phyloP scores from a whole-genome alignment of 768 basidiomycete genomes.

The Termitomyces sp. region DNA sequence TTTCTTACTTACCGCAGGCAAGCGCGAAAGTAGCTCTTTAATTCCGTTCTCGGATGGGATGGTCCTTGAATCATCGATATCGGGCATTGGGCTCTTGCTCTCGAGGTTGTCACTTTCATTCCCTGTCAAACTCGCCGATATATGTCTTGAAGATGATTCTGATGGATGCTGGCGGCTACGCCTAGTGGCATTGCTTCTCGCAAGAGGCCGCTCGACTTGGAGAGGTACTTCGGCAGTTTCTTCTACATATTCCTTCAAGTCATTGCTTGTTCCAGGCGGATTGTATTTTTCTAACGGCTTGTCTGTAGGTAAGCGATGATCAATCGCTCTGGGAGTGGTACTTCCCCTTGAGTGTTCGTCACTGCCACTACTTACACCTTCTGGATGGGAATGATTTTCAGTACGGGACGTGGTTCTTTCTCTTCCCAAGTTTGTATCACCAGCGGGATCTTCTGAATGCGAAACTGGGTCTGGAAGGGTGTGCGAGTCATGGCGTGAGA shows the following conservation, averaged over 20 bases:
- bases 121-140: not conserved
- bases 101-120: not conserved
- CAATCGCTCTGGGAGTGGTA: not conserved
- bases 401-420: not conserved
- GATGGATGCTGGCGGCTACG: not conserved
- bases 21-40: not conserved
- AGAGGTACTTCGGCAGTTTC: not conserved
- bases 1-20: not conserved
- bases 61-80: not conserved
- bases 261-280: not conserved
- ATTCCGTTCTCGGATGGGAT: not conserved
- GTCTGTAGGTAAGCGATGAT: not conserved
- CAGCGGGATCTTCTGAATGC: not conserved
- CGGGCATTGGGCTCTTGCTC: not conserved
- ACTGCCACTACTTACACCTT: not conserved
- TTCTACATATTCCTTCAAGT: too few relatives aligned
- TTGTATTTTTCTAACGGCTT: not conserved
- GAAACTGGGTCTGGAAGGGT: not conserved
- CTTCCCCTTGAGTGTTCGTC: not conserved
- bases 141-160: not conserved
- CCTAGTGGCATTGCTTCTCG: not conserved
- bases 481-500: not conserved
- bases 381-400: too few relatives aligned
- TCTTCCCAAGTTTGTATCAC: not conserved
- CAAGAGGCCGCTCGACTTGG: not conserved